Conservation (phyloP, 768 basidiomycete species). For the Xerocomus potaroensis region DNA sequence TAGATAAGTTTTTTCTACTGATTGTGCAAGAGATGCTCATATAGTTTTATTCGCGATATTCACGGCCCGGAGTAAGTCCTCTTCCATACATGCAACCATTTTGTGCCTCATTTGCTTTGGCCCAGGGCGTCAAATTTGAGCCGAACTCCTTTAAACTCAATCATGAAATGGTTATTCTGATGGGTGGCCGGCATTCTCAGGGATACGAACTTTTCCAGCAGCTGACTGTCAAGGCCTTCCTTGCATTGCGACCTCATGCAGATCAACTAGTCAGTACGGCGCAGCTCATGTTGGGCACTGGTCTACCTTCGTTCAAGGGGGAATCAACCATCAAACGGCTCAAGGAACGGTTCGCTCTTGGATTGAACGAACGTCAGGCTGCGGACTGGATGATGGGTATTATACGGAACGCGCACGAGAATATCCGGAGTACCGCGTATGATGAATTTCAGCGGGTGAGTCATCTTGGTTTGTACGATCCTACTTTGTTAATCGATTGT, state of each 20-base stretch:
- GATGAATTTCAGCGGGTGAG: constrained; percentile 92
- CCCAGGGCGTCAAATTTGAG: constrained; percentile 96
- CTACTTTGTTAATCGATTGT: constrained; percentile 3
- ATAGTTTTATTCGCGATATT: constrained; percentile 19
- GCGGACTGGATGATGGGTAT: constrained; percentile 91
- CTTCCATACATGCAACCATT: background rate
- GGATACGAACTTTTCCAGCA: constrained; percentile 94
- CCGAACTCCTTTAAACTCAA: constrained; percentile 97
- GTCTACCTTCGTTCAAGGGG: constrained; percentile 95
- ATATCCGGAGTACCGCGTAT: constrained; percentile 87
- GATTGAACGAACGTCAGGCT: constrained; percentile 82
- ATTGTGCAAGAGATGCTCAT: constrained; percentile 21
- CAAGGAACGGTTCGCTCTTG: constrained; percentile 79
- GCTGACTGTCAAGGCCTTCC: constrained; percentile 93
- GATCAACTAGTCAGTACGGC: constrained; percentile 87
- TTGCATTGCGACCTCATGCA: constrained; percentile 91
- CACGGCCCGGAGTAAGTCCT: constrained; percentile 58
- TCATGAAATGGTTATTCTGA: constrained; percentile 96
- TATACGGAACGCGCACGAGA: constrained; percentile 92
- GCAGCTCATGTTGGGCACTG: constrained; percentile 92
- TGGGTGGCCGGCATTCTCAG: constrained; percentile 93
- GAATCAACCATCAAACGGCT: constrained; percentile 87
- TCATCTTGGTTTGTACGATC: background rate
- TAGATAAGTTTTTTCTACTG: constrained; percentile 69
- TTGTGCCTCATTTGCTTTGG: constrained; percentile 9